Evolutionary conservation across 2,329 filamentous ascomycete species (phyloP).

Genomic region (Colletotrichum sp.): DNA sequence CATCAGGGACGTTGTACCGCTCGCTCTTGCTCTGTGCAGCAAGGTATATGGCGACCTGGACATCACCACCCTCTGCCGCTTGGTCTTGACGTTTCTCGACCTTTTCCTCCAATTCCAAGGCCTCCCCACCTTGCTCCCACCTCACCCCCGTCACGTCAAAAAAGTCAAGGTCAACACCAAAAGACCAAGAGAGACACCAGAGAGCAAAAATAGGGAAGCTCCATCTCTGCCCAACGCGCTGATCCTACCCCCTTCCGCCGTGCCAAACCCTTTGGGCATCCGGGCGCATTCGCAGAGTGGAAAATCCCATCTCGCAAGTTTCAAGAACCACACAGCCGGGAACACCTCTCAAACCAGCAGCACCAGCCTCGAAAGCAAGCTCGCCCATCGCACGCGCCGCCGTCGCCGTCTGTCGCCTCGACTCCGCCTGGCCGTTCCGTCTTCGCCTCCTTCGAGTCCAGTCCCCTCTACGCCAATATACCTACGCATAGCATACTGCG

Average conservation of each 20-base stretch:
- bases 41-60: conserved; percentile 5
- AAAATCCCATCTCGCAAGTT: conserved; percentile 17
- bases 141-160: conserved; percentile 22
- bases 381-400: neutral
- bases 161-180: conserved; percentile 2
- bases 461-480: neutral
- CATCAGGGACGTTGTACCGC: neutral
- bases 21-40: neutral
- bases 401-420: neutral
- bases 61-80: conserved; percentile 14
- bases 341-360: conserved; percentile 14
- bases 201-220: neutral
- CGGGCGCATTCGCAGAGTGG: conserved; percentile 14
- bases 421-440: neutral
- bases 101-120: conserved; percentile 9
- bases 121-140: conserved; percentile 27
- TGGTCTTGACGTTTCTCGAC: conserved; percentile 11
- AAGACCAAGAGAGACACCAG: neutral
- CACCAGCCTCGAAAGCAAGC: neutral
- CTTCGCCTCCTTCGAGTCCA: neutral
- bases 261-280: conserved; percentile 21
- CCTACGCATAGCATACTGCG: neutral
- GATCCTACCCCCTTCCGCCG: conserved; percentile 29
- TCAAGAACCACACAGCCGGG: conserved; percentile 22
- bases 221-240: conserved; percentile 41